Conservation (phyloP, 2,329 filamentous ascomycete species). For the Pseudopithomyces chartarum region DNA sequence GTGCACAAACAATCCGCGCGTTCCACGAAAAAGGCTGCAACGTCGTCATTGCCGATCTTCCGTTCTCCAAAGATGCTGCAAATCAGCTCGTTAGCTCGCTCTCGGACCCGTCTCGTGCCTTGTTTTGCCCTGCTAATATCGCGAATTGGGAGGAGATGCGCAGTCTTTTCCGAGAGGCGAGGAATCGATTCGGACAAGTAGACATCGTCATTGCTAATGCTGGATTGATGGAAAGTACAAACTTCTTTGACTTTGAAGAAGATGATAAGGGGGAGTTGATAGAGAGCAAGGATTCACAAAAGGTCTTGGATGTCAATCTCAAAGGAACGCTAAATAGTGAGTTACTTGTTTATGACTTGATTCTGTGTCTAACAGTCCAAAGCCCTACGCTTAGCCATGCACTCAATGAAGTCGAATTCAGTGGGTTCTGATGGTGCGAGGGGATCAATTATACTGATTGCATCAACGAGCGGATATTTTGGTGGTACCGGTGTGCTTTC, state of each 20-base stretch:
- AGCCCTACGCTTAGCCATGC: conserved; percentile 35
- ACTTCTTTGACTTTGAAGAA: conserved; percentile 39
- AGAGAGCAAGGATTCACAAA: conserved; percentile 29
- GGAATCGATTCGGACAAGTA: conserved; percentile 40
- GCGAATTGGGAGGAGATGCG: conserved; percentile 45
- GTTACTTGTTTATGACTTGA: conserved; percentile 1
- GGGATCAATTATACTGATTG: conserved; percentile 49
- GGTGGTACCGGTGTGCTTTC: conserved; percentile 50
- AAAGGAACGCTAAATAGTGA: conserved; percentile 54
- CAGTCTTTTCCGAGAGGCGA: conserved; percentile 37
- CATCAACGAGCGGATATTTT: conserved; percentile 52
- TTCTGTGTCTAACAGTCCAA: background rate
- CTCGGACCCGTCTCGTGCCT: conserved; percentile 31
- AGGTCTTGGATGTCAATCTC: conserved; percentile 48
- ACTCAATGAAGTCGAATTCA: conserved; percentile 41
- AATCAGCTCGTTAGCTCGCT: conserved; percentile 35
- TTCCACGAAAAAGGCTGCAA: conserved; percentile 47
- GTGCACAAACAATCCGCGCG: conserved; percentile 45
- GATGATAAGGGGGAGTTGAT: conserved; percentile 35
- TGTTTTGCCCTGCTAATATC: conserved; percentile 46
- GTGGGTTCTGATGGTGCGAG: conserved; percentile 25
- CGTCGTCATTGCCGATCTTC: conserved; percentile 46
- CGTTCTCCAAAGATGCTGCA: conserved; percentile 27
- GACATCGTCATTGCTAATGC: conserved; percentile 52
- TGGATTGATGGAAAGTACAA: conserved; percentile 46